A percentile compares a stretch with the other conserved stretches of the same genome.
These are phyloP conservation scores for Chimonanthus praecox DNA, from an alignment of 164 flowering plant genomes.

Conservation along the genomic window DNA sequence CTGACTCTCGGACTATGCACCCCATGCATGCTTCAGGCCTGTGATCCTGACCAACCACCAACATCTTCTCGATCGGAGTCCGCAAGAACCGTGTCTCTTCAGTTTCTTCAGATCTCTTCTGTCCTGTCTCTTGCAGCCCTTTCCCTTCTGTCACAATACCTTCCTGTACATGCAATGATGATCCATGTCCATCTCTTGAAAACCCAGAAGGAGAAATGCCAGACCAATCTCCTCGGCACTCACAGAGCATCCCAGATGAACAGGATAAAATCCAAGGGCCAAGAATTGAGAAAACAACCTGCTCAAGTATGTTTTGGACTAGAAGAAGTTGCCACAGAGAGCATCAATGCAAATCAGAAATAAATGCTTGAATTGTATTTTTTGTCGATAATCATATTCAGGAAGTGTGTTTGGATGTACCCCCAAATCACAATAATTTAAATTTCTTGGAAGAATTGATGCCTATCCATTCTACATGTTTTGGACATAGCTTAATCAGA, in stretches of 20 bases:
- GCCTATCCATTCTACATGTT: neutral
- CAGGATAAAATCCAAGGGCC: slow-evolving; percentile 59
- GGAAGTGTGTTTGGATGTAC: neutral
- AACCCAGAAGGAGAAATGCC: slow-evolving; percentile 39
- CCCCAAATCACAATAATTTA: neutral
- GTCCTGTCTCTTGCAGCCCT: slow-evolving; percentile 88
- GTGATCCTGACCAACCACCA: slow-evolving; percentile 40
- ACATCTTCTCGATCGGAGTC: slow-evolving; percentile 41
- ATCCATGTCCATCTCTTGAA: slow-evolving; percentile 68
- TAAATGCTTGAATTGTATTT: slow-evolving; percentile 43
- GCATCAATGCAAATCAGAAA: slow-evolving; percentile 89
- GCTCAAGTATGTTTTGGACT: slow-evolving; percentile 89
- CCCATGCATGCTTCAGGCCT: slow-evolving; percentile 84
- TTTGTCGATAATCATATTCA: neutral
- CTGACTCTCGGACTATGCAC: slow-evolving; percentile 76
- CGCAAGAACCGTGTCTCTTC: slow-evolving; percentile 74
- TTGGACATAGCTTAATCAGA: neutral
- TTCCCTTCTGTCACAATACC: slow-evolving; percentile 82
- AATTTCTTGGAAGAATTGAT: neutral
- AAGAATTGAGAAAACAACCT: slow-evolving; percentile 63
- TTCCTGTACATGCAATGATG: slow-evolving; percentile 70
- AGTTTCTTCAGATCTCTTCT: slow-evolving; percentile 73
- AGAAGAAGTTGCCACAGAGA: slow-evolving; percentile 96
- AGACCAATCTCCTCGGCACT: slow-evolving; percentile 44
- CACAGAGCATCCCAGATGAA: slow-evolving; percentile 36